These are phyloP conservation scores for Nakataea oryzae DNA, from an alignment of 2,329 filamentous ascomycete genomes.

Conservation along the genomic window DNA sequence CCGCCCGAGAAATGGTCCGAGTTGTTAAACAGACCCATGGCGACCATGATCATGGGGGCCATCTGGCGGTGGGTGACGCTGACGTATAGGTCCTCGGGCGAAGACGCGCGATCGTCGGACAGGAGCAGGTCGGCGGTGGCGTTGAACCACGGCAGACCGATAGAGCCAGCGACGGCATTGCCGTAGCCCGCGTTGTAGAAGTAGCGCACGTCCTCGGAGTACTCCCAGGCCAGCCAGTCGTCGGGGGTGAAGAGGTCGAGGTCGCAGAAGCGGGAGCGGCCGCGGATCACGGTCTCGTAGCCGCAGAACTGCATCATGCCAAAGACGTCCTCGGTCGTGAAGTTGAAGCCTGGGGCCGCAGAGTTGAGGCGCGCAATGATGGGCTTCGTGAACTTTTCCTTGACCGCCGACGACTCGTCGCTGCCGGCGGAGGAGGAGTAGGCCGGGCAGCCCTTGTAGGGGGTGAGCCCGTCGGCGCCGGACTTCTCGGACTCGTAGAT, in stretches of 20 bases:
- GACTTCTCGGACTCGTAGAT: constrained; percentile 45
- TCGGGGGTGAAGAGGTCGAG: constrained; percentile 46
- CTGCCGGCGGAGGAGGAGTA: constrained; percentile 49
- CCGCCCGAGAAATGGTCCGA: constrained; percentile 37
- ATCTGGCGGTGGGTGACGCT: constrained; percentile 62
- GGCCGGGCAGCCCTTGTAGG: constrained; percentile 53
- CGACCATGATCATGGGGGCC: constrained; percentile 55
- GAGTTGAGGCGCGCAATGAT: constrained; percentile 46
- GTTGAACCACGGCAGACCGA: constrained; percentile 59
- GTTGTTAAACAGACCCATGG: constrained; percentile 62
- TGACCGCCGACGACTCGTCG: constrained; percentile 38
- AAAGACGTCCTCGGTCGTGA: constrained; percentile 51
- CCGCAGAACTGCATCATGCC: constrained; percentile 58
- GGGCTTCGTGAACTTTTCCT: constrained; percentile 46
- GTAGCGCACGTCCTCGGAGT: constrained; percentile 53
- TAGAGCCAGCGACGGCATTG: constrained; percentile 40
- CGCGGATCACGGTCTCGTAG: constrained; percentile 54
- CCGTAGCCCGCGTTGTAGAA: constrained; percentile 59
- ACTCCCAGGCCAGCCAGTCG: constrained; percentile 59
- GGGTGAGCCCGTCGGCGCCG: constrained; percentile 51
- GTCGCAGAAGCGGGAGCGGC: constrained; percentile 51
- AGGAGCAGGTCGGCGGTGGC: constrained; percentile 43
- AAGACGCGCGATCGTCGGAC: constrained; percentile 4
- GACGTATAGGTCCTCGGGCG: constrained; percentile 43
- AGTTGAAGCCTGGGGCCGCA: constrained; percentile 47